Conservation (phyloP, 768 basidiomycete species). For the Pisolithus albus region DNA sequence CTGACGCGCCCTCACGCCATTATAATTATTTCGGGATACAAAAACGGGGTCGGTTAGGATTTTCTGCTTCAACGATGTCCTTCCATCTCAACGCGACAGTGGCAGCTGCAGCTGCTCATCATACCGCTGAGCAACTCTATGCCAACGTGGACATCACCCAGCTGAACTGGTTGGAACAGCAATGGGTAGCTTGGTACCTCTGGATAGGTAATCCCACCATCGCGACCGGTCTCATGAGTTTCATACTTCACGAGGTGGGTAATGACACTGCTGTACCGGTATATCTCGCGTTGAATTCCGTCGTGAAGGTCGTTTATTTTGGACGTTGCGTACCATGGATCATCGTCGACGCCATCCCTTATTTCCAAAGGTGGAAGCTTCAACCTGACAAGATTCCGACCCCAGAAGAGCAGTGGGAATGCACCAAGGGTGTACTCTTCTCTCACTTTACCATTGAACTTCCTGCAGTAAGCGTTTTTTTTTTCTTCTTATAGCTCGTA, state of each 20-base stretch:
- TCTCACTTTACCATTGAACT: slow-evolving; percentile 95
- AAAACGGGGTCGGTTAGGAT: neutral
- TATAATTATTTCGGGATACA: neutral
- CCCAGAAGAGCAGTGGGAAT: slow-evolving; percentile 83
- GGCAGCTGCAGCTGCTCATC: slow-evolving; percentile 22
- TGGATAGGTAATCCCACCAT: slow-evolving; percentile 83
- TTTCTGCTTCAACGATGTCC: neutral
- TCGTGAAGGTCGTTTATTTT: slow-evolving; percentile 82
- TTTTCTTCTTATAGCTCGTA: neutral
- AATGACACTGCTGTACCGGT: neutral
- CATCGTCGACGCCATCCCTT: slow-evolving; percentile 89
- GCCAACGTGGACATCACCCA: slow-evolving; percentile 51
- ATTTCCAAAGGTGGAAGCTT: slow-evolving; percentile 91
- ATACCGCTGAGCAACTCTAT: slow-evolving; percentile 42
- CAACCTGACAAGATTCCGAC: slow-evolving; percentile 84
- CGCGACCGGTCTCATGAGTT: slow-evolving; percentile 91
- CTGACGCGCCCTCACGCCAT: neutral
- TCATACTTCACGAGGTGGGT: slow-evolving; percentile 88
- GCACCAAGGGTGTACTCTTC: slow-evolving; percentile 88
- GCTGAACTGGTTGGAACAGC: slow-evolving; percentile 64
- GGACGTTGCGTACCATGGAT: slow-evolving; percentile 94
- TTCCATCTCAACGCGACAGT: neutral
- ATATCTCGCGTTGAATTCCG: neutral
- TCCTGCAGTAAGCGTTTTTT: slow-evolving; percentile 56
- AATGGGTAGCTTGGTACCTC: slow-evolving; percentile 84